These are phyloP conservation scores for Sugiyamaella japonica DNA, from an alignment of 1,139 yeast genomes.

Conservation along the genomic window DNA sequence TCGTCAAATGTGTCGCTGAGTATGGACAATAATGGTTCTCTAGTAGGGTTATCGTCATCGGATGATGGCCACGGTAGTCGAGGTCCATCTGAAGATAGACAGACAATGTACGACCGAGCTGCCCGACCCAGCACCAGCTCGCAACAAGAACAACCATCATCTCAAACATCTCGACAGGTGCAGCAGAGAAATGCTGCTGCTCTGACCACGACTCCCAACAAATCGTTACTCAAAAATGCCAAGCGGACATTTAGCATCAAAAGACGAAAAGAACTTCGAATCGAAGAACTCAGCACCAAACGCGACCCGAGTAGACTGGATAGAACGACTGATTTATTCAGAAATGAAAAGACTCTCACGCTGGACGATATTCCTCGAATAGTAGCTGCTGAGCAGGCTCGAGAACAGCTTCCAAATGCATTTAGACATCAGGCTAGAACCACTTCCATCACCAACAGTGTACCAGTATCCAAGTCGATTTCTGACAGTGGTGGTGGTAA, in stretches of 20 bases:
- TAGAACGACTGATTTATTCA: slow-evolving; percentile 66
- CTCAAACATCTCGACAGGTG: neutral
- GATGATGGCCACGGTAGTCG: neutral
- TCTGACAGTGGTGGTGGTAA: slow-evolving; percentile 19
- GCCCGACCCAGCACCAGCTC: slow-evolving; percentile 1
- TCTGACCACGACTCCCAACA: neutral
- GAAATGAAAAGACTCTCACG: slow-evolving; percentile 82
- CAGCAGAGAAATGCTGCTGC: slow-evolving; percentile 15
- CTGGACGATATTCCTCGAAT: slow-evolving; percentile 95
- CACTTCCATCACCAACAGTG: slow-evolving; percentile 25
- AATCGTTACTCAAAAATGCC: slow-evolving; percentile 7
- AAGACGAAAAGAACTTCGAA: slow-evolving; percentile 39
- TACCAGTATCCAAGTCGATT: slow-evolving; percentile 29
- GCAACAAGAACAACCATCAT: neutral
- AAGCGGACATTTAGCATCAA: slow-evolving; percentile 20
- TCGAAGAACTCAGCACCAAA: slow-evolving; percentile 49
- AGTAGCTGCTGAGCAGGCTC: slow-evolving; percentile 95
- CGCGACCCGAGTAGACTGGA: slow-evolving; percentile 37
- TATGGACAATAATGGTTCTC: slow-evolving; percentile 1
- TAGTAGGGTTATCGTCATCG: neutral
- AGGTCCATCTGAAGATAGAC: slow-evolving; percentile 2
- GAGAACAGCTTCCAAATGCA: slow-evolving; percentile 87
- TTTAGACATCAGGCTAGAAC: slow-evolving; percentile 59
- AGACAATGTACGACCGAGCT: neutral
- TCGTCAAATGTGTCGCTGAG: slow-evolving; percentile 21